Percentiles rank a stretch among this genome's conserved stretches.
These are phyloP conservation scores for Fistulinella prunicolor DNA, from an alignment of 768 basidiomycete species.

Conservation along the genomic window DNA sequence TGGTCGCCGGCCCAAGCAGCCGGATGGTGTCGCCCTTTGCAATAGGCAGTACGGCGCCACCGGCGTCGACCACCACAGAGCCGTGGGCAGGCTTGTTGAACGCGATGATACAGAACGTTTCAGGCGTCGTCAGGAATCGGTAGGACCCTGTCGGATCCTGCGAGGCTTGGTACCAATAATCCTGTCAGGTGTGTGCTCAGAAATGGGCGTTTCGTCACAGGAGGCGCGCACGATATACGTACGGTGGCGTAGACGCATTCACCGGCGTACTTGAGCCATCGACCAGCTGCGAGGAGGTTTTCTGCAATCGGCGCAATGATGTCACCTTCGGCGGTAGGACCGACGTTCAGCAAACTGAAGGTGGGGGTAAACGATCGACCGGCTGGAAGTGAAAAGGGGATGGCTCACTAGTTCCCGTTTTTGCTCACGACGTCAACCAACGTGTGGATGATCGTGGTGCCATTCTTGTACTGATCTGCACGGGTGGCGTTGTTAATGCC, in stretches of 20 bases:
- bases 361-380: not conserved
- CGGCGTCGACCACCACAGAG: constrained; percentile 32
- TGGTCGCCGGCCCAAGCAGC: constrained; percentile 38
- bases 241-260: constrained; percentile 54
- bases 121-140: constrained; percentile 49
- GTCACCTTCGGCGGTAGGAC: constrained; percentile 53
- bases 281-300: constrained; percentile 48
- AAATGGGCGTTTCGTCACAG: not conserved
- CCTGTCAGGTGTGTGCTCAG: constrained; percentile 24
- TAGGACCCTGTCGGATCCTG: constrained; percentile 35
- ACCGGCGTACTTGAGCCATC: constrained; percentile 50
- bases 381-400: not conserved
- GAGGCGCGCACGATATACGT: constrained; percentile 13
- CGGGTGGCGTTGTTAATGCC: constrained; percentile 45
- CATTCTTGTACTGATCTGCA: constrained; percentile 46
- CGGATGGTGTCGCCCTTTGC: constrained; percentile 40
- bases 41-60: constrained; percentile 41
- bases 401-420: constrained; percentile 56
- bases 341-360: constrained; percentile 47
- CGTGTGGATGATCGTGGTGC: constrained; percentile 46
- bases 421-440: constrained; percentile 59
- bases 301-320: constrained; percentile 48
- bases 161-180: constrained; percentile 47
- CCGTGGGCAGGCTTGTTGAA: constrained; percentile 37
- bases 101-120: constrained; percentile 50